A percentile compares a stretch with the other conserved stretches of the same genome.
Conservation (phyloP, 2,329 filamentous ascomycete genomes). For the Cladobotryum protrusum region DNA sequence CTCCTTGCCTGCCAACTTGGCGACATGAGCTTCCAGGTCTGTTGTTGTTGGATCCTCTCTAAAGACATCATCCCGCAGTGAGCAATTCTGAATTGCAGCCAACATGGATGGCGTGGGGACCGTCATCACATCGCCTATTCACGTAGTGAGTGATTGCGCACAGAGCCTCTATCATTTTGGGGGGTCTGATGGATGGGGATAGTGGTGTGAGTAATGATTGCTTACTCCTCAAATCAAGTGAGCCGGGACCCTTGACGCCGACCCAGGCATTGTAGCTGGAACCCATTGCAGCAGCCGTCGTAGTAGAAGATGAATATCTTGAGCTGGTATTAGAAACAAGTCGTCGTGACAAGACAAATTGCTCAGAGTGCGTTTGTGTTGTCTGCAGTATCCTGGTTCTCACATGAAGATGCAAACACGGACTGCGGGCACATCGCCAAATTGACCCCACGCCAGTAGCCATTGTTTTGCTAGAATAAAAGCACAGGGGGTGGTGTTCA, state of each 20-base stretch:
- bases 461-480: no score
- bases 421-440: no score
- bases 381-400: not conserved
- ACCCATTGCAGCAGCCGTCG: not conserved
- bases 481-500: no score
- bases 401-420: not conserved
- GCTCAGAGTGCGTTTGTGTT: not conserved
- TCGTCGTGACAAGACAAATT: not conserved
- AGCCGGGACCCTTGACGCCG: conserved; percentile 31
- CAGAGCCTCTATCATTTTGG: not conserved
- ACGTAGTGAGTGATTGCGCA: not conserved
- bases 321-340: not conserved
- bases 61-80: conserved; percentile 79
- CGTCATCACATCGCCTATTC: conserved; percentile 51
- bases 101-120: conserved; percentile 79
- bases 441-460: no score
- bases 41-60: conserved; percentile 73
- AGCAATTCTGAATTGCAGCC: conserved; percentile 64
- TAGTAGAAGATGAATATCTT: not conserved
- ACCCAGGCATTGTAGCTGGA: conserved; percentile 27
- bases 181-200: not conserved
- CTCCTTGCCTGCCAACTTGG: conserved; percentile 67
- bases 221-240: conserved; percentile 36
- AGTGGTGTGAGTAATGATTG: not conserved
- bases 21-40: conserved; percentile 67